Conservation (phyloP, 2,329 filamentous ascomycete species). For the Aplosporella prunicola region DNA sequence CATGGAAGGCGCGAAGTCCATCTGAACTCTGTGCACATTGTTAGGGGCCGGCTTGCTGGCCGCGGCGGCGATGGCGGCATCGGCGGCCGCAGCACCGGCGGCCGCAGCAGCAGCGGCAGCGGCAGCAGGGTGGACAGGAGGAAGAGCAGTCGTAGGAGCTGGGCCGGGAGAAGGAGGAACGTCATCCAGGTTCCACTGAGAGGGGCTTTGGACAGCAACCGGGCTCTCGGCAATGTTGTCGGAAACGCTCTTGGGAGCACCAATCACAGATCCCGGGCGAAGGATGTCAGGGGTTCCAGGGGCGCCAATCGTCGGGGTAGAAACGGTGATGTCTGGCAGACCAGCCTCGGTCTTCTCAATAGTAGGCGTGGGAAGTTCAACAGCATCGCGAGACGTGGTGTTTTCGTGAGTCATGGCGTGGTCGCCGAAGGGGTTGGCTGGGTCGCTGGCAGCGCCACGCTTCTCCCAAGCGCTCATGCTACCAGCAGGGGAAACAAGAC, state of each 20-base stretch:
- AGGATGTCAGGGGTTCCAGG: not conserved
- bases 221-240: not conserved
- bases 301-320: not conserved
- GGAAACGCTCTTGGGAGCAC: not conserved
- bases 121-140: conserved; percentile 23
- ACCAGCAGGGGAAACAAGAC: no score
- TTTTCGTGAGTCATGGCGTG: conserved; percentile 27
- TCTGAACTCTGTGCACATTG: conserved; percentile 83
- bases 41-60: conserved; percentile 35
- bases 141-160: conserved; percentile 14
- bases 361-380: conserved; percentile 7
- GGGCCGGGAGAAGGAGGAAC: conserved; percentile 15
- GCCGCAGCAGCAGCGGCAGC: conserved; percentile 31
- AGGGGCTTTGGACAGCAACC: conserved; percentile 16
- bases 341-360: no score
- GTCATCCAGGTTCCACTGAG: conserved; percentile 17
- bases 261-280: not conserved
- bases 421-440: conserved; percentile 28
- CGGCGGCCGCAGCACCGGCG: conserved; percentile 51
- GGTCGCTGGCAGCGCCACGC: conserved; percentile 26
- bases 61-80: conserved; percentile 48
- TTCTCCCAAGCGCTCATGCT: conserved; percentile 32
- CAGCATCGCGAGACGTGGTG: conserved; percentile 12
- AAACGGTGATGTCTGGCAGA: no score
- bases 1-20: conserved; percentile 89